Evolutionary conservation across 83 land plant species (phyloP).

Genomic region (Diphasiastrum complanatum): DNA sequence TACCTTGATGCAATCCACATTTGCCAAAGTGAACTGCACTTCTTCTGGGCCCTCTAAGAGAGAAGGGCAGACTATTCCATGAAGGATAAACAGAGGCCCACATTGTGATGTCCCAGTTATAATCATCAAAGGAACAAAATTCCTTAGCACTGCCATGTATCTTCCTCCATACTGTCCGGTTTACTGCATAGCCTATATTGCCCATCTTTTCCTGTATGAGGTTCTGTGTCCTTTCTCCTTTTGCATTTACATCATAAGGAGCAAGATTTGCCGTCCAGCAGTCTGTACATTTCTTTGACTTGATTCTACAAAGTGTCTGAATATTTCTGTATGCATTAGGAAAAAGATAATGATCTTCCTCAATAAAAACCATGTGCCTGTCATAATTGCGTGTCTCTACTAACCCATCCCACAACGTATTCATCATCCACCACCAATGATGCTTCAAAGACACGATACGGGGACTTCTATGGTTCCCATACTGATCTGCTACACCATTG

Average conservation of each 20-base stretch:
- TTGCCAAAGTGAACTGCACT: constrained; percentile 93
- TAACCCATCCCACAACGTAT: constrained; percentile 97
- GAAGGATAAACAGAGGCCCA: constrained; percentile 92
- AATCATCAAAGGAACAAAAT: constrained; percentile 90
- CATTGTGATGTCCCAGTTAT: constrained; percentile 99
- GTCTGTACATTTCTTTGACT: constrained; percentile 58
- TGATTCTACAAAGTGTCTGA: constrained; percentile 48
- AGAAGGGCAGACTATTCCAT: constrained; percentile 50
- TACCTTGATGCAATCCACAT: constrained; percentile 96
- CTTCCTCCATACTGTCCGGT: constrained; percentile 84
- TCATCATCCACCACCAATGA: constrained; percentile 99
- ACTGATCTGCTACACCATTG: constrained; percentile 82
- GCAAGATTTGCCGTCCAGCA: constrained; percentile 88
- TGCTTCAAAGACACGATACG: constrained; percentile 94
- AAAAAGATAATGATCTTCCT: constrained; percentile 85
- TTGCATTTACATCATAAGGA: constrained; percentile 71
- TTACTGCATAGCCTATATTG: constrained; percentile 87
- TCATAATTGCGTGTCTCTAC: constrained; percentile 45
- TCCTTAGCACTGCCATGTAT: constrained; percentile 65
- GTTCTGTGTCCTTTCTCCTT: constrained; percentile 51
- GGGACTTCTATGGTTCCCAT: constrained; percentile 86
- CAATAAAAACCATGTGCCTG: constrained; percentile 84
- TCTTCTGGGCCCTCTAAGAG: constrained; percentile 74
- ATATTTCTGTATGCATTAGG: constrained; percentile 90
- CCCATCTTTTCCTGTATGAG: constrained; percentile 86